Percentiles rank a stretch among this genome's conserved stretches.
Evolutionary conservation across 2,329 filamentous ascomycete genomes (phyloP).

Genomic region (Colletotrichum costaricense): DNA sequence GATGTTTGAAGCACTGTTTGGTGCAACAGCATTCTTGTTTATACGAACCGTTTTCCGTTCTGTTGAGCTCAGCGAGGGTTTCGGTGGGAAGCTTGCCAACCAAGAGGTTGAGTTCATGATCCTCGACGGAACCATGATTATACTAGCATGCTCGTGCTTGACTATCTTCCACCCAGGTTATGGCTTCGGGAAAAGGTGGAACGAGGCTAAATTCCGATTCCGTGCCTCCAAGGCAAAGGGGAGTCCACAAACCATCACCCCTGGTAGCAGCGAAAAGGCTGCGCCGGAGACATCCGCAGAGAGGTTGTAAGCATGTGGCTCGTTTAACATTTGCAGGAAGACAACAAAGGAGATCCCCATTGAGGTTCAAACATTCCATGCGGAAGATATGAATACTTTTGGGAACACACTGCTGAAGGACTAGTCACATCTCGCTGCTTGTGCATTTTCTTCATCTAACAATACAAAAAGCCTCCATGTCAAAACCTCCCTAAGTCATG

Average conservation of each 20-base stretch:
- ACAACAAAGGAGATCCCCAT: background rate
- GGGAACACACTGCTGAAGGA: background rate
- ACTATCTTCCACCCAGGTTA: conserved; percentile 7
- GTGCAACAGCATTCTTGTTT: conserved; percentile 5
- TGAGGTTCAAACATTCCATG: background rate
- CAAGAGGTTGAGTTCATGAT: conserved; percentile 17
- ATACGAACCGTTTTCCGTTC: conserved; percentile 11
- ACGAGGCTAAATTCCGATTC: conserved; percentile 18
- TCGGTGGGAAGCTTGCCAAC: conserved; percentile 7
- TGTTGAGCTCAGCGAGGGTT: conserved; percentile 11
- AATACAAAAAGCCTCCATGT: too few species aligned
- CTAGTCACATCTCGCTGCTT: background rate
- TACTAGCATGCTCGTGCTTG: background rate
- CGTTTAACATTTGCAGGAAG: too few species aligned
- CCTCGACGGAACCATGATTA: conserved; percentile 11
- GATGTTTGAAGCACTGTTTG: background rate
- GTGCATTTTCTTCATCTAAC: too few species aligned
- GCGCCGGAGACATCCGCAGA: background rate
- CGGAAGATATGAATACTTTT: background rate
- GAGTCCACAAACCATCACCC: background rate
- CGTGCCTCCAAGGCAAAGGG: background rate
- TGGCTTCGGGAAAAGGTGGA: conserved; percentile 6
- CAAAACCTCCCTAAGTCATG: too few species aligned
- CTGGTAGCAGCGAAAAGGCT: background rate
- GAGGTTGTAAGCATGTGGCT: background rate